Conservation (phyloP, 176 grass and related monocot genomes). For the Bromus sterilis region DNA sequence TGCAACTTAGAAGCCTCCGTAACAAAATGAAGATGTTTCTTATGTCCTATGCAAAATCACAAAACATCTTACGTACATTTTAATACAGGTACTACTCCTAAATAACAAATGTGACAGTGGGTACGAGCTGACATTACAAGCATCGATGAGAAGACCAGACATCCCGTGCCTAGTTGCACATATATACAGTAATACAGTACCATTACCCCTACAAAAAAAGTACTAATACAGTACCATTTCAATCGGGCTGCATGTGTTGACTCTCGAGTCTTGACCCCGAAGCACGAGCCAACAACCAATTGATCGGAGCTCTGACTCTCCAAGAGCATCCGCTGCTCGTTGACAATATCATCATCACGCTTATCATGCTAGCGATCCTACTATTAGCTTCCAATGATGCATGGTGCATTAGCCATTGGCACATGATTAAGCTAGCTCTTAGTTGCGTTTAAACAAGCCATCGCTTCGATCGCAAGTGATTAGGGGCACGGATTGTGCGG, state of each 20-base stretch:
- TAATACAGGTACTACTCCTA: too few relatives aligned
- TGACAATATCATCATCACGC: neutral
- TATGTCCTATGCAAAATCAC: too few relatives aligned
- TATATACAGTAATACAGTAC: too few relatives aligned
- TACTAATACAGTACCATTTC: too few relatives aligned
- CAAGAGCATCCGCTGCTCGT: neutral
- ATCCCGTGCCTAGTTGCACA: neutral
- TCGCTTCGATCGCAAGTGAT: neutral
- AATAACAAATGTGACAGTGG: neutral
- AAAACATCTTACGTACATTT: too few relatives aligned
- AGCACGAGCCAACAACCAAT: neutral
- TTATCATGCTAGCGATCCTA: neutral
- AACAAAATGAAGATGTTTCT: too few relatives aligned
- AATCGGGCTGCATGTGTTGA: neutral
- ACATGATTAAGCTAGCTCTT: neutral
- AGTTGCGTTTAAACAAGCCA: neutral
- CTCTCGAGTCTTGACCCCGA: neutral
- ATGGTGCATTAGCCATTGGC: neutral
- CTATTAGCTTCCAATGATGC: neutral
- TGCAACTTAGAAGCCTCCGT: too few relatives aligned
- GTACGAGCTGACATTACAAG: neutral
- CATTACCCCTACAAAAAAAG: too few relatives aligned
- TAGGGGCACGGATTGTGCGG: slow-evolving; percentile 16
- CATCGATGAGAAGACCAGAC: neutral
- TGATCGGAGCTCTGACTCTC: neutral